Percentiles rank a stretch among this genome's conserved stretches.
These are phyloP conservation scores for Pythium vanterpoolii DNA, from an alignment of 352 stramenopile genomes.

Conservation along the genomic window DNA sequence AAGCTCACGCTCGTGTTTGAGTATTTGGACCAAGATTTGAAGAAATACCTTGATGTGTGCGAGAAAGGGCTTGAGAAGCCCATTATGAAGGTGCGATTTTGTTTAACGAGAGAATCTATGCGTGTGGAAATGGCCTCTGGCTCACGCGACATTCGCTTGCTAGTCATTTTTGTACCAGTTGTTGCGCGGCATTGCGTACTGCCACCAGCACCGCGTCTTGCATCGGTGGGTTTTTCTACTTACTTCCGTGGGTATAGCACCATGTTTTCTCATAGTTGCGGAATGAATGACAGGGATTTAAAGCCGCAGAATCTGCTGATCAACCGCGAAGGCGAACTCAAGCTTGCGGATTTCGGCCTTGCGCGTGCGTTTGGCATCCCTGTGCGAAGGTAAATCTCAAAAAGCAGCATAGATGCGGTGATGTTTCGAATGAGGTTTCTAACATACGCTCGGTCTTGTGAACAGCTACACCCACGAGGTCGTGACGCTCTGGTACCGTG, in stretches of 20 bases:
- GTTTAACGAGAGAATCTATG: slow-evolving; percentile 3
- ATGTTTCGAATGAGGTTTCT: neutral
- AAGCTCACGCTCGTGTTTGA: slow-evolving; percentile 99
- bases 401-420: neutral
- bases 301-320: slow-evolving; percentile 99
- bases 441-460: neutral
- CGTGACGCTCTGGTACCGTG: slow-evolving; percentile 99
- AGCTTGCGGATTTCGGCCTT: slow-evolving; percentile 99
- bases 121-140: neutral
- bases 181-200: slow-evolving; percentile 98
- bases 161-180: slow-evolving; percentile 96
- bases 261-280: neutral
- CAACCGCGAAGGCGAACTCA: slow-evolving; percentile 97
- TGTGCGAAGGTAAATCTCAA: slow-evolving; percentile 81
- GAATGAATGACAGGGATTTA: slow-evolving; percentile 91
- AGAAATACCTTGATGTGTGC: slow-evolving; percentile 93
- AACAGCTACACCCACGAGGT: slow-evolving; percentile 98
- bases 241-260: too few species aligned
- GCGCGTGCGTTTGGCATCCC: slow-evolving; percentile 99
- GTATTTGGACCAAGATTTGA: slow-evolving; percentile 98
- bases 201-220: slow-evolving; percentile 96
- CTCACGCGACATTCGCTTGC: slow-evolving; percentile 89
- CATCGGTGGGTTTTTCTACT: slow-evolving; percentile 55
- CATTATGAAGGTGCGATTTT: slow-evolving; percentile 90
- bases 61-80: slow-evolving; percentile 84